These are phyloP conservation scores for Termitomyces sp. DNA, from an alignment of 768 basidiomycete genomes.

Conservation along the genomic window DNA sequence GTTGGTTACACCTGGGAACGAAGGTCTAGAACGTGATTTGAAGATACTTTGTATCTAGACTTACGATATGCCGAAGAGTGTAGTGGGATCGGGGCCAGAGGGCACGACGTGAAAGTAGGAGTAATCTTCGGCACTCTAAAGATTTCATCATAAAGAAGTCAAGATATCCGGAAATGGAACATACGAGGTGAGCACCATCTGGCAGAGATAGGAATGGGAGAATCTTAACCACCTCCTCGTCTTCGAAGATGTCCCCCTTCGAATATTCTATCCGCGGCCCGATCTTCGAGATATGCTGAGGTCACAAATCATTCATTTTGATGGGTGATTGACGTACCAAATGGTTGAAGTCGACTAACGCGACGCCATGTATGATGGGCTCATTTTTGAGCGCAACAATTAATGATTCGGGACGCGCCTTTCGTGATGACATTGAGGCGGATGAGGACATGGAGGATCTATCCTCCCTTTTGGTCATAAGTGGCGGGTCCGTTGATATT, in stretches of 20 bases:
- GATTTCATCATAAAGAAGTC: constrained; percentile 1
- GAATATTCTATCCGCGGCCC: constrained; percentile 90
- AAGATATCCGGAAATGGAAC: constrained; percentile 20
- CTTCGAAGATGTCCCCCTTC: constrained; percentile 71
- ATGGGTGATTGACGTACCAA: constrained; percentile 46
- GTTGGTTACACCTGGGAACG: constrained; percentile 78
- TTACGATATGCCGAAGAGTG: constrained; percentile 95
- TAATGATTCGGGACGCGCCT: constrained; percentile 76
- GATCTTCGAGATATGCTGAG: constrained; percentile 43
- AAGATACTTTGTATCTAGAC: constrained; percentile 17
- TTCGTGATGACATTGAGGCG: constrained; percentile 58
- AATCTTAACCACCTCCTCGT: constrained; percentile 80
- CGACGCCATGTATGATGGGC: constrained; percentile 77
- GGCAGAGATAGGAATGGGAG: constrained; percentile 95
- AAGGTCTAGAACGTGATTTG: background rate
- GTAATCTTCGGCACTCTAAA: constrained; percentile 86
- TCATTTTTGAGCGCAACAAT: constrained; percentile 53
- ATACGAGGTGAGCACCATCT: constrained; percentile 91
- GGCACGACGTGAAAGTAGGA: constrained; percentile 93
- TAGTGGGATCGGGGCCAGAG: constrained; percentile 60
- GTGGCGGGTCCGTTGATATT: constrained; percentile 57
- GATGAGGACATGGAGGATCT: constrained; percentile 58
- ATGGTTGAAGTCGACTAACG: constrained; percentile 94
- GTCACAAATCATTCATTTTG: background rate
- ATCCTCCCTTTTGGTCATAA: constrained; percentile 35